phyloP scores from a whole-genome alignment of 1,284 basidiomycete species.

The Malassezia arunalokei region DNA sequence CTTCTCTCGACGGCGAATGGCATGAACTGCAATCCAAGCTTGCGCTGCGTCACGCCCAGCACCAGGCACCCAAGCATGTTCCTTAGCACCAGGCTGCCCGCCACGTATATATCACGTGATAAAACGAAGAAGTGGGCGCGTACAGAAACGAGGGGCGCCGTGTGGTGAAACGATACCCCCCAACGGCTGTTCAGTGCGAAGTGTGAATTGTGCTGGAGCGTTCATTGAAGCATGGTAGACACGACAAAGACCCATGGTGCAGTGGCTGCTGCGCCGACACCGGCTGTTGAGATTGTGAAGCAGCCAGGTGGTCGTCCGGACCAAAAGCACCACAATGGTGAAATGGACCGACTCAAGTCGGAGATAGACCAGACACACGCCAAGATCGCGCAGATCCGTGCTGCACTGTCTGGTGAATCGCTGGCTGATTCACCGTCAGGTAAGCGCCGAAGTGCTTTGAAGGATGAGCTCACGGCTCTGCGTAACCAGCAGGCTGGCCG shows the following conservation, averaged over 20 bases:
- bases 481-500: constrained; percentile 66
- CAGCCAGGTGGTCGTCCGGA: constrained; percentile 41
- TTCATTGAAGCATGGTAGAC: not conserved
- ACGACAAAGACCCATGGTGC: not conserved
- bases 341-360: constrained; percentile 37
- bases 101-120: constrained; percentile 10
- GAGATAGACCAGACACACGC: constrained; percentile 33
- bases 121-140: not conserved
- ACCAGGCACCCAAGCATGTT: not conserved
- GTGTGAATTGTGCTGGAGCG: not conserved
- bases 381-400: constrained; percentile 55
- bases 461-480: constrained; percentile 68
- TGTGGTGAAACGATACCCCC: too few relatives aligned
- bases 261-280: not conserved
- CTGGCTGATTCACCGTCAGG: constrained; percentile 50
- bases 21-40: constrained; percentile 62
- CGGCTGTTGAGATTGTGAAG: constrained; percentile 32
- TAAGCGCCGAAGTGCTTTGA: constrained; percentile 63
- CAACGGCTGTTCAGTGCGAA: not conserved
- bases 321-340: constrained; percentile 28
- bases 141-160: too few relatives aligned
- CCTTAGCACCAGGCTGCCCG: not conserved
- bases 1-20: constrained; percentile 77
- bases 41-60: constrained; percentile 21
- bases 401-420: constrained; percentile 48